phyloP scores from a whole-genome alignment of 129 eudicot genomes.

The Heracleum sosnowskyi region DNA sequence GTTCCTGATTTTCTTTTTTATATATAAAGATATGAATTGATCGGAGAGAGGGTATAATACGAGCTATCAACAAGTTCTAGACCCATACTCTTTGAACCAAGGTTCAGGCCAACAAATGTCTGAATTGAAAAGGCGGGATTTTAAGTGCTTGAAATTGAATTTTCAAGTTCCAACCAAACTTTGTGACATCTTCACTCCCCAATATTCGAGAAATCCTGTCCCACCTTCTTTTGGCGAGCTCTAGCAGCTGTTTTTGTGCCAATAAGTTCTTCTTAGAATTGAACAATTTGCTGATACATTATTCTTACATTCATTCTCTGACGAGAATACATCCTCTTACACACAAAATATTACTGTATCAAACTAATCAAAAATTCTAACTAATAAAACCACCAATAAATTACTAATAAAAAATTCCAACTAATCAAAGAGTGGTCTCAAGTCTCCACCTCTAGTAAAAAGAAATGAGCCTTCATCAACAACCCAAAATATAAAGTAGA shows the following conservation, averaged over 20 bases:
- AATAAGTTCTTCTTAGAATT: constrained; percentile 12
- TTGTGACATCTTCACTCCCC: constrained; percentile 52
- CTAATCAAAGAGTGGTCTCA: too few species aligned
- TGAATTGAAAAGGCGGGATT: constrained; percentile 64
- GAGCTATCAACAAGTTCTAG: constrained; percentile 57
- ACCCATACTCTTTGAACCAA: constrained; percentile 38
- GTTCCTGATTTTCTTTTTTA: too few species aligned
- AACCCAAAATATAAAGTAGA: too few species aligned
- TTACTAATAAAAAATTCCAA: too few species aligned
- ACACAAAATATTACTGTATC: too few species aligned
- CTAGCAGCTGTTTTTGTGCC: constrained; percentile 29
- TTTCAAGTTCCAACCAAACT: constrained; percentile 78
- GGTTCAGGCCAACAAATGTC: constrained; percentile 44
- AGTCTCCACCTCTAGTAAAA: too few species aligned
- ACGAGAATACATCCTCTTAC: constrained; percentile 61
- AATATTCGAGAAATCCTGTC: constrained; percentile 46
- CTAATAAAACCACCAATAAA: too few species aligned
- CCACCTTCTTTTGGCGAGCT: constrained; percentile 66
- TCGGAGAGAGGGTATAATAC: constrained; percentile 47
- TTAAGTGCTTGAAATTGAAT: constrained; percentile 82
- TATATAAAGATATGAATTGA: too few species aligned
- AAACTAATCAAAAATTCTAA: too few species aligned
- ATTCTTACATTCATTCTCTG: constrained; percentile 24
- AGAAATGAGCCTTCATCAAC: too few species aligned
- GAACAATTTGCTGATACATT: background rate